A percentile compares a stretch with the other conserved stretches of the same genome.
These are phyloP conservation scores for Creolimax fragrantissima DNA, from an alignment of 78 protist genomes.

Conservation along the genomic window DNA sequence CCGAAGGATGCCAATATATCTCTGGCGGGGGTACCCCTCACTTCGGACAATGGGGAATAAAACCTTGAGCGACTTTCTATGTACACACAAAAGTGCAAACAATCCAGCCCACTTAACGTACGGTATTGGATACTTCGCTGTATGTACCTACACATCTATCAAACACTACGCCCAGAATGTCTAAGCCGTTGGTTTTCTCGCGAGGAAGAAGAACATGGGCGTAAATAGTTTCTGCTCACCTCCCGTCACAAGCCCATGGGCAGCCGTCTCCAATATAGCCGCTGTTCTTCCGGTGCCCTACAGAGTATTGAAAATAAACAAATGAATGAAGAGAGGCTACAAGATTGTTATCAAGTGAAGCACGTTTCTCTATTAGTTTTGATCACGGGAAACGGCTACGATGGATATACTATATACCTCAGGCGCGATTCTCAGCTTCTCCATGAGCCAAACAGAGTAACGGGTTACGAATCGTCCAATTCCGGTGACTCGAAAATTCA, in stretches of 20 bases:
- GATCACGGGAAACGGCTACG: too few relatives aligned
- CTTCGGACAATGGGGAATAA: too few relatives aligned
- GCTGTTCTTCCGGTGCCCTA: slow-evolving; percentile 26
- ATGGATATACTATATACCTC: background rate
- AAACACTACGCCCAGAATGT: background rate
- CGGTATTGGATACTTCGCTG: background rate
- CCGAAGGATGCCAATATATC: too few relatives aligned
- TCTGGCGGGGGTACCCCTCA: too few relatives aligned
- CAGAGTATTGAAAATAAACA: too few relatives aligned
- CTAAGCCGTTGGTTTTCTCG: slow-evolving; percentile 31
- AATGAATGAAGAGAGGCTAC: too few relatives aligned
- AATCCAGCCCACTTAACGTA: background rate
- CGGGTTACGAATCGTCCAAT: slow-evolving; percentile 24
- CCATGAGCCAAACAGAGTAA: background rate
- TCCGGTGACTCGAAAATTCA: background rate
- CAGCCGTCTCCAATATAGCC: slow-evolving; percentile 51
- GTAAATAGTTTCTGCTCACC: slow-evolving; percentile 62
- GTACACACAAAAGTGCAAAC: background rate
- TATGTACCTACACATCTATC: background rate
- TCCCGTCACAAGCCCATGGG: slow-evolving; percentile 65
- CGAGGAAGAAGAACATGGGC: slow-evolving; percentile 59
- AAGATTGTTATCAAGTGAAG: too few relatives aligned
- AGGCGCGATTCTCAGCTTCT: slow-evolving; percentile 38
- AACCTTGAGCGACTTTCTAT: too few relatives aligned
- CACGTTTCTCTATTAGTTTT: too few relatives aligned